Base-by-base conservation (phyloP, 208 protist genomes). In the Leishmania amazonensis region DNA sequence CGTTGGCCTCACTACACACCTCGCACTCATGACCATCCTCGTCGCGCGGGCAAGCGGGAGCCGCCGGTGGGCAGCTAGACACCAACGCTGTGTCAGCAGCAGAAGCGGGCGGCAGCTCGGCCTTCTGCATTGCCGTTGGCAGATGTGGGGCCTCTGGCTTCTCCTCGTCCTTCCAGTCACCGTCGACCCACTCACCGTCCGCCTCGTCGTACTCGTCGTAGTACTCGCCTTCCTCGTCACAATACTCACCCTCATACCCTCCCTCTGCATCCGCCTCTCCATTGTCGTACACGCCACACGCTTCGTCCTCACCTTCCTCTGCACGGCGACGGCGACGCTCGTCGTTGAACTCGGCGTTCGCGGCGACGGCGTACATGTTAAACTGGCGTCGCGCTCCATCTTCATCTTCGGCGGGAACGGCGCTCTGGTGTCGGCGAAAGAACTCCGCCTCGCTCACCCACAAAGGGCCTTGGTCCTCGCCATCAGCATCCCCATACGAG, bases 381-480 rank as follows among this genome's bases (percentile, higher is more conserved):
- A 85, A 81, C 71, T 85, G 81, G 42, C 60, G 79, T 47, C 71
- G 73, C 53, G 67, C 81, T 42, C 51, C 60, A 11, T 83, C 64
- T 24, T 85, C 81, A 28, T 88, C 67, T 19, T 83, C 75, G 5
- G 62, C 60, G 0, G 77, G 68, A 42, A 77, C 82, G 42, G 81
- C 72, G 40, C 76, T 77, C n/a, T 88, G 75, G 58, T 84, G 75
- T 62, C 91, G 84, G 73, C 83, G 80, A 49, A 87, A 90, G 49
- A 96, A 81, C 78, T 95, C 90, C 19, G 80, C 79, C 81, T 95
- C 93, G 74, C 85, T 88, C 60, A 97, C 94, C 87, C 89, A 91
- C 19, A 83, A 62, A 17, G 85, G 83, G 5, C 72, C 76, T 45
- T 85, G 65, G n/a, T 83, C 83, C 35, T 81, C 88, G 51, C 86